phyloP scores from a whole-genome alignment of 805 yeast genomes.

The Schwanniomyces polymorphus region DNA sequence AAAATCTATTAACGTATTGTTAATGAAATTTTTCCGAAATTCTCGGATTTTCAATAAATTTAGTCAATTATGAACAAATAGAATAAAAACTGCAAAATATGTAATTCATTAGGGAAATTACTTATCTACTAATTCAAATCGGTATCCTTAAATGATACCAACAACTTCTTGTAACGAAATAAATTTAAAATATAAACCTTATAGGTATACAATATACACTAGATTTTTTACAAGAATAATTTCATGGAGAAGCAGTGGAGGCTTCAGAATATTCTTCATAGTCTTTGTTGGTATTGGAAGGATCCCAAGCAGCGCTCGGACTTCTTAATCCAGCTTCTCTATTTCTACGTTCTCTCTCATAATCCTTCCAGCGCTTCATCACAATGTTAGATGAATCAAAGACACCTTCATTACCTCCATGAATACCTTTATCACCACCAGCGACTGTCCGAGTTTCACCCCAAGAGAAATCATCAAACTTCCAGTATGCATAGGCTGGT shows the following conservation, averaged over 20 bases:
- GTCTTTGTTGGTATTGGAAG: conserved; percentile 29
- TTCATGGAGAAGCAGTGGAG: conserved; percentile 10
- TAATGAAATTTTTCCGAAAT: too few species aligned
- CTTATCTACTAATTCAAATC: too few species aligned
- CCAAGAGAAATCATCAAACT: conserved; percentile 95
- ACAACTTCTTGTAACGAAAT: too few species aligned
- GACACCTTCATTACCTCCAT: conserved; percentile 71
- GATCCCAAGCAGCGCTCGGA: conserved; percentile 49
- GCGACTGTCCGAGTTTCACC: conserved; percentile 88
- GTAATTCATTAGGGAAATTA: too few species aligned
- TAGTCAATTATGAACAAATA: too few species aligned
- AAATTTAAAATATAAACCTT: too few species aligned
- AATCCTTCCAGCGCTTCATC: conserved; percentile 95
- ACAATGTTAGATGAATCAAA: conserved; percentile 89
- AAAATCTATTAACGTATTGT: too few species aligned
- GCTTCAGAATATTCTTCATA: conserved; percentile 27
- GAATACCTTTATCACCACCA: conserved; percentile 65
- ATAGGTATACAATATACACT: not conserved
- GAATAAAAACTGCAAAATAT: too few species aligned
- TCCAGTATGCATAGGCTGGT: conserved; percentile 89
- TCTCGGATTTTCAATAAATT: too few species aligned
- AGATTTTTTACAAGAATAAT: not conserved
- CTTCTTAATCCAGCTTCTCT: conserved; percentile 25
- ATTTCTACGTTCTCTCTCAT: conserved; percentile 65
- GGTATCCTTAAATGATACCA: too few species aligned